Base-by-base conservation (phyloP, 1,139 yeast species). In the Diutina catenulata region DNA sequence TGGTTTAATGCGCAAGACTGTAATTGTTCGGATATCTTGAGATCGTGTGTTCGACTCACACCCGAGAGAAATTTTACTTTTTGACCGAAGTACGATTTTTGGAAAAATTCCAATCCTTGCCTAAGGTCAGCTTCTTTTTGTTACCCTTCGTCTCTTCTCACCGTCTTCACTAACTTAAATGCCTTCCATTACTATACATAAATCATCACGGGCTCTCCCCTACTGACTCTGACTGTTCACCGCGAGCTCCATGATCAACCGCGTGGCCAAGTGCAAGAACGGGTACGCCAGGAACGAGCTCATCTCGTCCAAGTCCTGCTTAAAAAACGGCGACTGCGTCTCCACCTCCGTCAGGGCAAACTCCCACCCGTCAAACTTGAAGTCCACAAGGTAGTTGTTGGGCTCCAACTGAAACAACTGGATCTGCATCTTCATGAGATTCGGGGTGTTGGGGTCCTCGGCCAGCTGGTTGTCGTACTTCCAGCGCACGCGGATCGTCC, bases 401-500 rank as follows among this genome's bases (percentile, higher is more conserved):
- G 95, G 95, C 54, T 93, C 98, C 45, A 91, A 70, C 56, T 91
- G 97, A 60, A 88, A 91, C 43, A 91, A 70, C 57, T 93, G 99
- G 44, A 91, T 91, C 51, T 88, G 93, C 96, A 91, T 88, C 62
- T 84, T 88, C 93, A 93, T 84, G 64, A 81, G 64, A 51, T 82
- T 88, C n/a, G 83, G 80, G 16, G 68, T 53, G 13, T 40, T 40
- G 23, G 42, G 47, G 37, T 59, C 61, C 27, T 40, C 43, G 4
- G 37, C 29, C 11, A 23, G 22, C 15, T 24, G 22, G 13, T 19
- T 19, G 10, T 24, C 37, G 49, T 86, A 87, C 56, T 73, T 80
- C 97, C 97, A 91, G 49, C 97, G 74, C n/a, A 88, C 97, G 48
- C 87, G 73, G 41, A 91, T 91, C 1, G 96, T 88, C 97, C 98